Evolutionary conservation across 306 rosid genomes (phyloP).

Genomic region (Prosopis cineraria): DNA sequence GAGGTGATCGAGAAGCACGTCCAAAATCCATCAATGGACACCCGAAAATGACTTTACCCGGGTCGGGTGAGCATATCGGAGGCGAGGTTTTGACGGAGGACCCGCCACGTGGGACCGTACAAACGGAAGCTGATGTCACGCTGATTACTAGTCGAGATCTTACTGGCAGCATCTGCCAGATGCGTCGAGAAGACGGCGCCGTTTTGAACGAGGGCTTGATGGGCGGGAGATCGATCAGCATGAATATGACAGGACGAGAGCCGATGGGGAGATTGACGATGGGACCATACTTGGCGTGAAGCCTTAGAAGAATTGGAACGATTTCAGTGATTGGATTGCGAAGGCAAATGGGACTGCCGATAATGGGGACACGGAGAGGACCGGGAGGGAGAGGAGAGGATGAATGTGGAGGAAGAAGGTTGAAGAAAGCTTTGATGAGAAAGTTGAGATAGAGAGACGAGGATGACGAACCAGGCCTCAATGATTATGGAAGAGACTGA

Average conservation of each 20-base stretch:
- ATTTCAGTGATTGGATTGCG: not conserved
- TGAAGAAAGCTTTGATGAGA: constrained; percentile 7
- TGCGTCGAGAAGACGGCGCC: not conserved
- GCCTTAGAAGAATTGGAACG: not conserved
- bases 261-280: not conserved
- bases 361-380: not conserved
- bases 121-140: not conserved
- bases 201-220: not conserved
- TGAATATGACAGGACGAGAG: not conserved
- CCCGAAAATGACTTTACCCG: not conserved
- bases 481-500: not conserved
- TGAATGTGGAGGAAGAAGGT: not conserved
- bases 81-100: not conserved
- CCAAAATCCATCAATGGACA: not conserved
- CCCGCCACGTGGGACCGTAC: not conserved
- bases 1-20: not conserved
- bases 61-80: not conserved
- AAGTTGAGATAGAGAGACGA: not conserved
- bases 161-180: not conserved
- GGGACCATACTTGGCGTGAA: not conserved
- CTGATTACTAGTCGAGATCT: not conserved
- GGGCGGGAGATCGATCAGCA: not conserved
- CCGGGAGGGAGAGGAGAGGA: not conserved
- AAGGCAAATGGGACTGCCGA: not conserved
- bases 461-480: constrained; percentile 26